Percentiles rank a stretch among this genome's conserved stretches.
Conservation (phyloP, 2,329 filamentous ascomycete species). For the Trichoderma pleuroti region DNA sequence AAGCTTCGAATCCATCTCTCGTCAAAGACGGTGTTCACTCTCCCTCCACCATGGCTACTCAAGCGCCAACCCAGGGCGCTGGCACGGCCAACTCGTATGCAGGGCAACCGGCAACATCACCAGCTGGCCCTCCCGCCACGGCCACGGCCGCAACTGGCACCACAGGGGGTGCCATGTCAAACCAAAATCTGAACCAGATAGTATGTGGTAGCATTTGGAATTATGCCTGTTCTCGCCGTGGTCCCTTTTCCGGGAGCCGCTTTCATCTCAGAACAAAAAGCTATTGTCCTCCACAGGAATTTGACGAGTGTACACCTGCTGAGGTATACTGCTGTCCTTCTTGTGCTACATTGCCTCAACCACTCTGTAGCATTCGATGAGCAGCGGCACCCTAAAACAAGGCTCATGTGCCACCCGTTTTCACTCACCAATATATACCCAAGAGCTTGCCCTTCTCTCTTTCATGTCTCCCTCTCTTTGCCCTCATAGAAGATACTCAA, state of each 20-base stretch:
- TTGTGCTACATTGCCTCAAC: not conserved
- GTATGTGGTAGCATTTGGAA: slow-evolving; percentile 55
- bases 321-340: not conserved
- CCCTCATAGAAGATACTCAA: not conserved
- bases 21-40: not conserved
- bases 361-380: not conserved
- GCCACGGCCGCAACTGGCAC: slow-evolving; percentile 30
- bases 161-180: slow-evolving; percentile 54
- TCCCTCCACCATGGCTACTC: slow-evolving; percentile 33
- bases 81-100: slow-evolving; percentile 32
- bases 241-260: not conserved
- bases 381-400: not conserved
- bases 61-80: slow-evolving; percentile 30
- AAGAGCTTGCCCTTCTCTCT: not conserved
- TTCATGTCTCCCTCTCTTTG: not conserved
- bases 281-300: not conserved
- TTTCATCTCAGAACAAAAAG: not conserved
- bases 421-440: not conserved
- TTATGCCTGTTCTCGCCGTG: not conserved
- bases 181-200: slow-evolving; percentile 93
- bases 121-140: slow-evolving; percentile 31
- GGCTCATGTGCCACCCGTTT: not conserved
- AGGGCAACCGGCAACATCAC: slow-evolving; percentile 34
- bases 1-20: not conserved
- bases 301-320: not conserved